Conservation (phyloP, 2,329 filamentous ascomycete species). For the Colletotrichum sp. region DNA sequence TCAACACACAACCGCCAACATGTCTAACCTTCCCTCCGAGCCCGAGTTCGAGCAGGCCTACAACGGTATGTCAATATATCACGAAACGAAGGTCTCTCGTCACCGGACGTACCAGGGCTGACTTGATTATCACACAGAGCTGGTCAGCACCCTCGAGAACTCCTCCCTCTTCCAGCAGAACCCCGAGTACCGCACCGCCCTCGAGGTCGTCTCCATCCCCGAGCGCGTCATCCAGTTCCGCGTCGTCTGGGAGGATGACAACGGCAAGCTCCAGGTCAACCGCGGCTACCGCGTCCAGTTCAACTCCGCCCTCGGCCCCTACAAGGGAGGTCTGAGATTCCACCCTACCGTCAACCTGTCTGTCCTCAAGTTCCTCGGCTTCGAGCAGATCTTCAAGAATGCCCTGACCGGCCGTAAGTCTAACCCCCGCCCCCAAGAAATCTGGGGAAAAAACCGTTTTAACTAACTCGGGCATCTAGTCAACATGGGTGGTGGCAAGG, state of each 20-base stretch:
- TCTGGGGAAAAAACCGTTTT: not conserved
- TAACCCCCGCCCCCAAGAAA: not conserved
- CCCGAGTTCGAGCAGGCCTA: constrained; percentile 99
- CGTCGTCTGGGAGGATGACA: constrained; percentile 96
- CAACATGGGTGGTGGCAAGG: constrained; percentile 96
- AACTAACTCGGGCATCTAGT: constrained; percentile 51
- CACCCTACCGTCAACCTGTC: constrained; percentile 83
- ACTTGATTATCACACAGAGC: constrained; percentile 65
- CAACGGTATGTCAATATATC: constrained; percentile 67
- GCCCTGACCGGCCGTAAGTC: constrained; percentile 88
- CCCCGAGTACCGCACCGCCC: constrained; percentile 92
- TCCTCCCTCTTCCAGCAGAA: constrained; percentile 91
- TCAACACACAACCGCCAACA: constrained; percentile 40
- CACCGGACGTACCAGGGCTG: constrained; percentile 6
- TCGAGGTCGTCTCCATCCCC: constrained; percentile 86
- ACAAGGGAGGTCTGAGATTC: constrained; percentile 96
- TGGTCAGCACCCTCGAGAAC: constrained; percentile 92
- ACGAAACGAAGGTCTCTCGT: not conserved
- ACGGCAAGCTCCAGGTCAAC: constrained; percentile 88
- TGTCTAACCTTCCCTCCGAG: constrained; percentile 87
- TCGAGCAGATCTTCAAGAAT: constrained; percentile 99
- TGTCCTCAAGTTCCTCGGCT: constrained; percentile 93
- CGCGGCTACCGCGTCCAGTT: constrained; percentile 98
- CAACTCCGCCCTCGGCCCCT: constrained; percentile 96
- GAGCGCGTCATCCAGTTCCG: constrained; percentile 98